Base-by-base conservation (phyloP, 1,139 yeast genomes). In the Kodamaea arcana region DNA sequence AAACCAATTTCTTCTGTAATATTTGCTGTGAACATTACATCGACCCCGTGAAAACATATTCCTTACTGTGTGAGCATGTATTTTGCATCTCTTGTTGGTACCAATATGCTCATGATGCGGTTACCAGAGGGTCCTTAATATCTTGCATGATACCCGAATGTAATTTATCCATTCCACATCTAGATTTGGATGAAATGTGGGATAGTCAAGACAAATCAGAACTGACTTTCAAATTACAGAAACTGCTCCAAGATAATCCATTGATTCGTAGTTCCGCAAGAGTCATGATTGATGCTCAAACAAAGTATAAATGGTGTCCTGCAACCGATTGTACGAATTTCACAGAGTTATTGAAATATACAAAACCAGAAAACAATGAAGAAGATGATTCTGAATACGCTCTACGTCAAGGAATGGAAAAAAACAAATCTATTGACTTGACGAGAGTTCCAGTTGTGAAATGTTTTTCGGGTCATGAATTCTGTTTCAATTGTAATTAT, bases 271-370 rank as follows among this genome's bases (percentile, higher is more conserved):
- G 56, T 8, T 50, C 58, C 21, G 69, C 80, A 3, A 75, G 71
- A 39, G 58, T 65, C 12, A 79, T 68, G 46, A 75, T 86, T 15
- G 76, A 75, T 29, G 46, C 57, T 1, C 69, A 72, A 37, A 66
- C 67, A 27, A 64, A 62, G 26, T 72, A 70, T 46, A 74, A 73
- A 45, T 82, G 92, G 83, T 92, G 98, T 56, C 97, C 97, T 0
- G 82, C 84, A 1, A 83, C 95, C 0, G 94, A 85, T 50, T 92
- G 98, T 56, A 67, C 69, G 26, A 62, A 68, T 37, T 69, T 86
- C 22, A 66, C 84, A 11, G 79, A 79, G 47, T 58, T 78, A 29
- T 42, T 57, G 4, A 33, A 31, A 27, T 38, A 29, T 27, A 38
- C 41, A 15, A 30, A 24, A 10, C 39, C 41, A 3, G 15, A 30